Evolutionary conservation across 768 basidiomycete genomes (phyloP).

Genomic region (Basidioascus undulatus): DNA sequence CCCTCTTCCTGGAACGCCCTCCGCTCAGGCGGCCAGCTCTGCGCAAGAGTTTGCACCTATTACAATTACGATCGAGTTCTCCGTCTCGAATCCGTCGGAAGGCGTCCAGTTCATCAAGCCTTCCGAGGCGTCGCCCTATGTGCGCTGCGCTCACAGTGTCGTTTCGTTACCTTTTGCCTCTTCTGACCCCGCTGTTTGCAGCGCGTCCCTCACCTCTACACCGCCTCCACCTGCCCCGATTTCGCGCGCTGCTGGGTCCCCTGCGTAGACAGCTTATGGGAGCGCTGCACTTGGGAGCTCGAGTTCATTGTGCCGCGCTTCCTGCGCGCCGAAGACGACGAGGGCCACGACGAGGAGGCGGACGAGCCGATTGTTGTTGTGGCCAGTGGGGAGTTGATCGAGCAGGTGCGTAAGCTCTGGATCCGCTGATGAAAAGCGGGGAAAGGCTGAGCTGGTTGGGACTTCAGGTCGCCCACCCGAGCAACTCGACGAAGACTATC

Average conservation of each 20-base stretch:
- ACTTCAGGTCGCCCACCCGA: conserved; percentile 64
- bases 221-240: conserved; percentile 64
- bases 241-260: conserved; percentile 98
- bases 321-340: conserved; percentile 17
- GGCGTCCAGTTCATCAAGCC: conserved; percentile 66
- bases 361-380: conserved; percentile 62
- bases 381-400: conserved; percentile 81
- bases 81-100: conserved; percentile 54
- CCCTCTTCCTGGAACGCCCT: conserved; percentile 1
- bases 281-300: conserved; percentile 94
- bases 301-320: conserved; percentile 65
- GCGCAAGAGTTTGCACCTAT: conserved; percentile 51
- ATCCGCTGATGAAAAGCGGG: not conserved
- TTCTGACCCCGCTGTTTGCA: conserved; percentile 16
- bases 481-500: conserved; percentile 78
- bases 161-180: not conserved
- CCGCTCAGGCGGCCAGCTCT: conserved; percentile 5
- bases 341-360: conserved; percentile 13
- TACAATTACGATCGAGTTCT: conserved; percentile 50
- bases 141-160: conserved; percentile 21
- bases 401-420: conserved; percentile 37
- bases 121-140: conserved; percentile 58
- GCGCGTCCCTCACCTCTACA: conserved; percentile 84
- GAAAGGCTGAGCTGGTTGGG: not conserved
- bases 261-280: conserved; percentile 81